Evolutionary conservation across 495 filamentous ascomycete genomes (phyloP), one percentile per base, ranked within the genome.

Genomic region (Lindgomyces ingoldianus): DNA sequence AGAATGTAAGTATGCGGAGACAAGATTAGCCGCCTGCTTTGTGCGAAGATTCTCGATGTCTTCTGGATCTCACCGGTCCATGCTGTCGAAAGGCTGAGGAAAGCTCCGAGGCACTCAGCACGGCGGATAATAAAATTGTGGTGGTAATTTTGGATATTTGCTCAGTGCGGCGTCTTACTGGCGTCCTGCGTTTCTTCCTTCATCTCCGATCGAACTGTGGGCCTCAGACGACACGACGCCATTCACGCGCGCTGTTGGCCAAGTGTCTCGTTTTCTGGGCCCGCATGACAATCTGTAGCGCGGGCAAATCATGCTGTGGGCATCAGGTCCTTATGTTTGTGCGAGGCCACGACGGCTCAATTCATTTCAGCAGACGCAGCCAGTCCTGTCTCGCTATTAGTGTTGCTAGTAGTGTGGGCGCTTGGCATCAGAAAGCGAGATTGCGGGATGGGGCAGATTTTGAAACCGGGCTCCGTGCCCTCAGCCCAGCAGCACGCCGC

Each of bases 391-490:
- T 6, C 33, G 6, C 33, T 39, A 14, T 39, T 39, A 39, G 14
- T 6, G 6, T 12, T 57, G 57, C 30, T 26, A 57, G 48, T 49
- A 39, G 12, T 18, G 30, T 33, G 9, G 18, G 6, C 47, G 24
- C 47, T 63, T 62, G 59, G 56, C 58, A 49, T 44, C 41, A 29
- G 9, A 47, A 41, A 56, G 65, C 58, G 65, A 68, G 59, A 68
- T 68, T 62, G 59, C 59, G 65, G 65, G 57, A 56, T 18, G 30
- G 51, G 53, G 16, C 19, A 45, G 12, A 27, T 44, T 63, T 4
- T 63, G 65, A 68, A 68, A 68, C 65, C 22, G 12, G 65, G 65
- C 51, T 46, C 33, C 57, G 64, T 67, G 64, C 64, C 12, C 52
- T n/a, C n/a, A 33, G 24, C 39, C 39, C 47, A 50, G 8, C 48